These are phyloP conservation scores for Ogataea wickerhamii DNA, from an alignment of 805 yeast genomes.

Conservation along the genomic window DNA sequence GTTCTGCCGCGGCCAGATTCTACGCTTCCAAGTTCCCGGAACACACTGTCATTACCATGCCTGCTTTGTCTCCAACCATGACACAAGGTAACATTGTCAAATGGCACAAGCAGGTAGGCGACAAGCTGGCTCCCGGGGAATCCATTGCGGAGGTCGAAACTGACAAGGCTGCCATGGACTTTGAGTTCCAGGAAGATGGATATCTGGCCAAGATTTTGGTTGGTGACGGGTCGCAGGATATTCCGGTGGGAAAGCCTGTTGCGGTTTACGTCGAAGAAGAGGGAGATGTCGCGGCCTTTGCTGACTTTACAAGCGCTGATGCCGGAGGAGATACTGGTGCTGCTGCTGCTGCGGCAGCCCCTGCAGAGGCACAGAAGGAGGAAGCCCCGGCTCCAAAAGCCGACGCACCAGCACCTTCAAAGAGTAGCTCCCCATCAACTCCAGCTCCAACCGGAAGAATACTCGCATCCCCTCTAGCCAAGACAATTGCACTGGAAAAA, in stretches of 20 bases:
- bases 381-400: slow-evolving; percentile 20
- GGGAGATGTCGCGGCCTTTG: slow-evolving; percentile 83
- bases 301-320: slow-evolving; percentile 76
- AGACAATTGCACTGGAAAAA: slow-evolving; percentile 85
- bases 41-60: slow-evolving; percentile 92
- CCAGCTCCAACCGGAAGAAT: slow-evolving; percentile 56
- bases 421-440: slow-evolving; percentile 28
- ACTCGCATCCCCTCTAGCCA: slow-evolving; percentile 93
- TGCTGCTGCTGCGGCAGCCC: slow-evolving; percentile 40
- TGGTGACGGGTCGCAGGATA: slow-evolving; percentile 81
- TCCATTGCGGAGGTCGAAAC: slow-evolving; percentile 96
- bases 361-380: slow-evolving; percentile 22
- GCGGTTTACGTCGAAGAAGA: slow-evolving; percentile 93
- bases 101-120: slow-evolving; percentile 92
- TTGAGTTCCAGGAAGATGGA: slow-evolving; percentile 97
- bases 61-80: slow-evolving; percentile 99
- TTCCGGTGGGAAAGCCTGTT: slow-evolving; percentile 93
- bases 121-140: slow-evolving; percentile 85
- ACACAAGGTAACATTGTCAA: slow-evolving; percentile 87
- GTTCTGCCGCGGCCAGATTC: slow-evolving; percentile 17
- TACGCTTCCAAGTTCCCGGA: slow-evolving; percentile 33
- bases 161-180: slow-evolving; percentile 97
- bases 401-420: slow-evolving; percentile 4
- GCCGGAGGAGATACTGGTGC: slow-evolving; percentile 54
- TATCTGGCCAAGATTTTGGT: slow-evolving; percentile 82